These are phyloP conservation scores for Termitomyces sp. DNA, from an alignment of 768 basidiomycete genomes.

Conservation along the genomic window DNA sequence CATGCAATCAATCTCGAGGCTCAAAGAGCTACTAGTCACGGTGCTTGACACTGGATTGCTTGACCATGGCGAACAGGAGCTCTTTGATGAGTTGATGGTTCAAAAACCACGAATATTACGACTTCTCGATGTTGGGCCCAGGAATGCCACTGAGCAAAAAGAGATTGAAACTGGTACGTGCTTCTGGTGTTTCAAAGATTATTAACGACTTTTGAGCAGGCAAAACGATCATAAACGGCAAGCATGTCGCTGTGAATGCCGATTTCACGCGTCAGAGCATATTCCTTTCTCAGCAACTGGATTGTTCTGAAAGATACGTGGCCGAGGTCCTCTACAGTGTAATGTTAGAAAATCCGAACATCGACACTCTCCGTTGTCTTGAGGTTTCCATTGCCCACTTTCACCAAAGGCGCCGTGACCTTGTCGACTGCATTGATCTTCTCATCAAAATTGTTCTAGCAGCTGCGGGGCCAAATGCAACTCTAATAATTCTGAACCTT, in stretches of 20 bases:
- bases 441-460: slow-evolving; percentile 61
- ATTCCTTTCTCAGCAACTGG: slow-evolving; percentile 76
- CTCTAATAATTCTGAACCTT: slow-evolving; percentile 45
- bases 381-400: slow-evolving; percentile 64
- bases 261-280: slow-evolving; percentile 75
- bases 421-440: slow-evolving; percentile 65
- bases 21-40: slow-evolving; percentile 47
- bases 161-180: slow-evolving; percentile 65
- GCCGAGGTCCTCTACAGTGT: slow-evolving; percentile 64
- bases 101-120: slow-evolving; percentile 58
- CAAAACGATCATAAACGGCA: slow-evolving; percentile 57
- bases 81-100: slow-evolving; percentile 69
- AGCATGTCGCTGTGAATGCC: slow-evolving; percentile 64
- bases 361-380: slow-evolving; percentile 47
- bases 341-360: slow-evolving; percentile 60
- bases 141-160: slow-evolving; percentile 57
- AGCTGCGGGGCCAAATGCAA: slow-evolving; percentile 36
- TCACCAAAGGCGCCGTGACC: slow-evolving; percentile 62
- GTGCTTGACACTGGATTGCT: slow-evolving; percentile 38
- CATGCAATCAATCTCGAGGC: slow-evolving; percentile 58
- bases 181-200: not conserved
- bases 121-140: slow-evolving; percentile 60
- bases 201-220: slow-evolving; percentile 36
- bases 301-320: slow-evolving; percentile 76
- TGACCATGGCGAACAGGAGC: slow-evolving; percentile 59